Percentiles rank a stretch among this genome's conserved stretches.
Evolutionary conservation across 2,329 filamentous ascomycete genomes (phyloP).

Genomic region (Beauveria bassiana): DNA sequence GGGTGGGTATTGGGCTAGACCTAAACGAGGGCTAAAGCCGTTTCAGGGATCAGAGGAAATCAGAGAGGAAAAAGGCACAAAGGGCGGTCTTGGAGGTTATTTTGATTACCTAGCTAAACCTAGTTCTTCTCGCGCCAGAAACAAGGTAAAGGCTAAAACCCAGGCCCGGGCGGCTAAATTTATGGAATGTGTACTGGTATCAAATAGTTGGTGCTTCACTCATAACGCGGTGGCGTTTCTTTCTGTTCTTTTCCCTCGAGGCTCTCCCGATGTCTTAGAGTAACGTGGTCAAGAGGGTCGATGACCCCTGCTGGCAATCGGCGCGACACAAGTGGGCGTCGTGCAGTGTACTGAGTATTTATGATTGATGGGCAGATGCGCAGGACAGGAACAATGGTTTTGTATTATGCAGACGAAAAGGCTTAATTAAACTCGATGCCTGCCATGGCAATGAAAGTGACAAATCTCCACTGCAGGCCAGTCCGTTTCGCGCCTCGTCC

Average conservation of each 20-base stretch:
- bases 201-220: too few species aligned
- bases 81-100: neutral
- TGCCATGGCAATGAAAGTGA: neutral
- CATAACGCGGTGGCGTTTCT: too few species aligned
- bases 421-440: neutral
- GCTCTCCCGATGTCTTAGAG: too few species aligned
- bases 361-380: neutral
- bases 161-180: too few species aligned
- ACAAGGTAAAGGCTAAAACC: too few species aligned
- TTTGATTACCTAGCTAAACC: too few species aligned
- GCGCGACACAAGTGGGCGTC: neutral
- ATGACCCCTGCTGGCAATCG: slow-evolving; percentile 1
- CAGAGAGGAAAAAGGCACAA: neutral
- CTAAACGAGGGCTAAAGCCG: neutral
- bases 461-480: neutral
- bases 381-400: neutral
- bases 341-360: neutral
- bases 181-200: too few species aligned
- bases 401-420: neutral
- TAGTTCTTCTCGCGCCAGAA: too few species aligned
- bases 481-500: neutral
- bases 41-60: slow-evolving; percentile 1
- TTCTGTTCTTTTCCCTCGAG: too few species aligned
- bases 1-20: neutral
- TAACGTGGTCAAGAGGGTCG: neutral